phyloP scores from a whole-genome alignment of 345 rosid genomes.

The Camelina hispida region DNA sequence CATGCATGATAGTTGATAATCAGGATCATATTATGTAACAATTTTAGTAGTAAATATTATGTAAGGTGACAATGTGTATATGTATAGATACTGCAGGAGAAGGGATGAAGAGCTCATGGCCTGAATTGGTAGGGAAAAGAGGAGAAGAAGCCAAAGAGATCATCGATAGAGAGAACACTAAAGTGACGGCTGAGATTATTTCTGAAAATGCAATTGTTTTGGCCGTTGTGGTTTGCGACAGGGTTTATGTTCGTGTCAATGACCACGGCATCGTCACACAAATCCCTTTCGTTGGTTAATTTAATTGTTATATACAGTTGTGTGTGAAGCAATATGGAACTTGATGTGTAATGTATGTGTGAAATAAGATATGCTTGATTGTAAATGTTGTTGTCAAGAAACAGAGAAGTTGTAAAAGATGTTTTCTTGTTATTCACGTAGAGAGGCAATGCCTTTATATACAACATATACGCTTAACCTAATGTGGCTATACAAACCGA shows the following conservation, averaged over 20 bases:
- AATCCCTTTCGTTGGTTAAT: conserved; percentile 45
- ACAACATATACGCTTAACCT: no score
- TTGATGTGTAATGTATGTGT: conserved; percentile 10
- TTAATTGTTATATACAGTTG: background rate
- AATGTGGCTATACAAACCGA: no score
- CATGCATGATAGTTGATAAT: no score
- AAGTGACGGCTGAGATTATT: conserved; percentile 43
- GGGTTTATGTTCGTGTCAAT: conserved; percentile 52
- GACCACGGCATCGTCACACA: conserved; percentile 45
- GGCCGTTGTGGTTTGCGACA: conserved; percentile 45
- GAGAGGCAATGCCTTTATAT: no score
- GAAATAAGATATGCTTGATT: conserved; percentile 18
- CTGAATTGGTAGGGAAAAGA: conserved; percentile 49
- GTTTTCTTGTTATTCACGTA: no score
- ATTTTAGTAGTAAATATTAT: background rate
- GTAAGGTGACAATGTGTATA: background rate
- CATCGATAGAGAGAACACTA: conserved; percentile 46
- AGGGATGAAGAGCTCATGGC: conserved; percentile 50
- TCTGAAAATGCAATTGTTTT: conserved; percentile 46
- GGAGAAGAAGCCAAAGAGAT: conserved; percentile 50
- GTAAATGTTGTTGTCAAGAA: conserved; percentile 6
- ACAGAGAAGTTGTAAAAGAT: no score
- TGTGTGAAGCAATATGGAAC: conserved; percentile 19
- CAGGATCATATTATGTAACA: background rate
- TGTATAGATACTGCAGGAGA: conserved; percentile 31